Evolutionary conservation across 2,329 filamentous ascomycete genomes (phyloP).

Genomic region (Davidsoniella australis): DNA sequence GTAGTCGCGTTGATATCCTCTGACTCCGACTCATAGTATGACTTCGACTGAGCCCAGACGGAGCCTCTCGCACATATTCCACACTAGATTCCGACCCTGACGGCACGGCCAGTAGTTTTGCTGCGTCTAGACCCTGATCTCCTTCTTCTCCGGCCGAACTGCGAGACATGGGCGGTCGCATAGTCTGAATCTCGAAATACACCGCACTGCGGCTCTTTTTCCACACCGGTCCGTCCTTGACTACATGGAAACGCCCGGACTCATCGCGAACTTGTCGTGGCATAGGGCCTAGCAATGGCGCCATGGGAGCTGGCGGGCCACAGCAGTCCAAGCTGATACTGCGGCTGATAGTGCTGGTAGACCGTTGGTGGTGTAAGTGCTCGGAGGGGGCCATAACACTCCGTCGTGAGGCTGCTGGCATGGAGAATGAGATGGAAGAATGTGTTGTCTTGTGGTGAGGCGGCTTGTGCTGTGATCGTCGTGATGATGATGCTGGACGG

Average conservation of each 20-base stretch:
- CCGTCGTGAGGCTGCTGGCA: neutral
- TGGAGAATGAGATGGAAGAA: slow-evolving; percentile 1
- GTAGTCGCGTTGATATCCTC: slow-evolving; percentile 2
- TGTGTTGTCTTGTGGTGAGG: neutral
- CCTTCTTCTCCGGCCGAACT: neutral
- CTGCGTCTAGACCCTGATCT: neutral
- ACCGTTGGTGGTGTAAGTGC: neutral
- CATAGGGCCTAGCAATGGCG: slow-evolving; percentile 4
- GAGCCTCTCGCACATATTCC: neutral
- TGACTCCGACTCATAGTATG: neutral
- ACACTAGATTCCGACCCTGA: neutral
- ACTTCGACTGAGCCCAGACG: neutral
- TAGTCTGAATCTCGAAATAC: slow-evolving; percentile 8
- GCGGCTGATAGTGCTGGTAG: slow-evolving; percentile 4
- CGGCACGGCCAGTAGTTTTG: neutral
- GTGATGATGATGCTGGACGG: neutral
- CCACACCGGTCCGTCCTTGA: slow-evolving; percentile 4
- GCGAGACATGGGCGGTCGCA: neutral
- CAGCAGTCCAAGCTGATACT: slow-evolving; percentile 4
- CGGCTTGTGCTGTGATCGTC: neutral
- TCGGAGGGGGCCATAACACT: too few relatives aligned
- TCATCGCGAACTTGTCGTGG: slow-evolving; percentile 7
- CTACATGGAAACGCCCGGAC: slow-evolving; percentile 9
- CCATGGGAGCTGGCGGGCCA: slow-evolving; percentile 1
- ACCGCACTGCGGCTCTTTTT: slow-evolving; percentile 1